Conservation (phyloP, 768 basidiomycete genomes). For the Rhodotorula diobovata region DNA sequence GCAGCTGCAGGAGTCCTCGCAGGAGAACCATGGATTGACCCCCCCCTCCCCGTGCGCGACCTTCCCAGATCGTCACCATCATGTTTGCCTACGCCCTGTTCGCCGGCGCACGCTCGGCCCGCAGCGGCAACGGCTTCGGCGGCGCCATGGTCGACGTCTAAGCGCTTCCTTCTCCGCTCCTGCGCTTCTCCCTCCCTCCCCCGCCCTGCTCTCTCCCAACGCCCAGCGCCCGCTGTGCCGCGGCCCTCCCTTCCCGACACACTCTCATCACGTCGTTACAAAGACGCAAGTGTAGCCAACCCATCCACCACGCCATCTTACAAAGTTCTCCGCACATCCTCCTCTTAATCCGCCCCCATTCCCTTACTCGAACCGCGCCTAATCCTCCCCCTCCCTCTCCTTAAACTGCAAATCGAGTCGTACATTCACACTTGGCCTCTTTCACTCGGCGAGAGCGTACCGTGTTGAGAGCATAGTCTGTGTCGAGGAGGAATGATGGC, state of each 20-base stretch:
- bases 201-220: neutral
- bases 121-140: conserved; percentile 38
- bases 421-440: neutral
- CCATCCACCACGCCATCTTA: too few relatives aligned
- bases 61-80: conserved; percentile 27
- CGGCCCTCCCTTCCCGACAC: too few relatives aligned
- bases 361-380: too few relatives aligned
- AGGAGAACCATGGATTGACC: neutral
- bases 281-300: too few relatives aligned
- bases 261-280: too few relatives aligned
- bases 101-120: conserved; percentile 15
- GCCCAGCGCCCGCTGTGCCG: neutral
- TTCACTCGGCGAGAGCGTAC: neutral
- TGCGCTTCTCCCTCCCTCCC: neutral
- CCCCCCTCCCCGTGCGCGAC: too few relatives aligned
- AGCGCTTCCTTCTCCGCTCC: neutral
- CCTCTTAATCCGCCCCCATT: too few relatives aligned
- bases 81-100: conserved; percentile 19
- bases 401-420: neutral
- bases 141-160: conserved; percentile 28
- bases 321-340: too few relatives aligned
- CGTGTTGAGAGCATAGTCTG: too few relatives aligned
- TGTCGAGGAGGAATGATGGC: too few relatives aligned
- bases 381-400: neutral
- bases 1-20: too few relatives aligned